Conservation (phyloP, 495 filamentous ascomycete species). For the Lasiosphaeria ovina region DNA sequence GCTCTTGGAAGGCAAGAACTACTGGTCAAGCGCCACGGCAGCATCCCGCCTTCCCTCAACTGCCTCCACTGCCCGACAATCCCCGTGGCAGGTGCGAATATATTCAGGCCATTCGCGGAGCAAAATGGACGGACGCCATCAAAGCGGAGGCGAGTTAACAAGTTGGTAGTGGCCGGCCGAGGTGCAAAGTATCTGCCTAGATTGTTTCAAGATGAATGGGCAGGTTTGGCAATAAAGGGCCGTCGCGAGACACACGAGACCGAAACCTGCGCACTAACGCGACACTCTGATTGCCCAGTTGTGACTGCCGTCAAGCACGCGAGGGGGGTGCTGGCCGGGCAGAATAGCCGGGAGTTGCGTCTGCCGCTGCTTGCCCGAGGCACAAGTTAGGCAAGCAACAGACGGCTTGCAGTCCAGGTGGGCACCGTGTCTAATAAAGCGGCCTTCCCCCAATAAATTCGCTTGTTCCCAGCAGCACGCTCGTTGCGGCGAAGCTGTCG, state of each 20-base stretch:
- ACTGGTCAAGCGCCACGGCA: too few species aligned
- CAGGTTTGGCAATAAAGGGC: conserved; percentile 1
- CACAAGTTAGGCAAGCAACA: conserved; percentile 2
- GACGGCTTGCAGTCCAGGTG: conserved; percentile 8
- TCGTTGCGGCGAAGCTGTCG: neutral
- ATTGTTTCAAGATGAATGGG: neutral
- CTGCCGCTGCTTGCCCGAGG: conserved; percentile 8
- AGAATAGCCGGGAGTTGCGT: neutral
- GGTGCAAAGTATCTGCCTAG: too few species aligned
- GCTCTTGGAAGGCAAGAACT: too few species aligned
- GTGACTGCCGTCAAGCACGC: conserved; percentile 14
- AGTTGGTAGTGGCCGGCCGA: too few species aligned
- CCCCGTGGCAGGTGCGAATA: too few species aligned
- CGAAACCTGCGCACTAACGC: conserved; percentile 22
- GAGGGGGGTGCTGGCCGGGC: neutral
- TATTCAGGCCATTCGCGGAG: too few species aligned
- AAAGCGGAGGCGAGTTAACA: too few species aligned
- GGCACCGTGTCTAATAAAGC: conserved; percentile 7
- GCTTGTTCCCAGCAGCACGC: neutral
- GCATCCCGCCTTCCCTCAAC: too few species aligned
- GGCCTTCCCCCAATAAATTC: conserved; percentile 8
- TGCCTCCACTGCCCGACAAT: too few species aligned
- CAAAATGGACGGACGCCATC: too few species aligned
- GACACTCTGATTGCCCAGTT: conserved; percentile 17
- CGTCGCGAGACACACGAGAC: conserved; percentile 10